Conservation (phyloP, 192 early-diverging fungal species). For the Podila minutissima region DNA sequence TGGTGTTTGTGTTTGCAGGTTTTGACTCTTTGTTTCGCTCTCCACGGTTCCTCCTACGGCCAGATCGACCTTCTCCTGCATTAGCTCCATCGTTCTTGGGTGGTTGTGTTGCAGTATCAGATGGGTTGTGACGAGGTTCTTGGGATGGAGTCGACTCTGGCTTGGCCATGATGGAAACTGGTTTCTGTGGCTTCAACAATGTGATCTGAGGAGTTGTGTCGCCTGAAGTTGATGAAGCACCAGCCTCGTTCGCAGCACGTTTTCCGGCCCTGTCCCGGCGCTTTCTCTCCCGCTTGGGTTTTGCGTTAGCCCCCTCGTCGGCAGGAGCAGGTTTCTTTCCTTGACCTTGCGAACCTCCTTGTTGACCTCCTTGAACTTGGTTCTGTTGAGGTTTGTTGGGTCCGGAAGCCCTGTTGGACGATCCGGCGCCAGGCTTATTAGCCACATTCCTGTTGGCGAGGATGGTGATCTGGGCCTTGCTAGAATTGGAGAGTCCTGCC, state of each 20-base stretch:
- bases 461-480: slow-evolving; percentile 40
- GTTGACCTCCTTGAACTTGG: not conserved
- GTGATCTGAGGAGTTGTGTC: slow-evolving; percentile 28
- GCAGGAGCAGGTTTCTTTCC: not conserved
- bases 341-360: slow-evolving; percentile 2
- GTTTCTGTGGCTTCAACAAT: slow-evolving; percentile 24
- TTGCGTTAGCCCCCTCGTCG: slow-evolving; percentile 9
- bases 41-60: not conserved
- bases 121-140: not conserved
- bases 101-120: not conserved
- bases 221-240: not conserved
- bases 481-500: slow-evolving; percentile 20
- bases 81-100: not conserved
- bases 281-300: slow-evolving; percentile 43
- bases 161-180: not conserved
- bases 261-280: slow-evolving; percentile 36
- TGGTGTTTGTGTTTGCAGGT: not conserved
- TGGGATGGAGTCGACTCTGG: not conserved
- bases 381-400: not conserved
- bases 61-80: not conserved
- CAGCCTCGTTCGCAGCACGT: slow-evolving; percentile 8
- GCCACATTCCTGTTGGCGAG: slow-evolving; percentile 21
- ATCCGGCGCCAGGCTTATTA: slow-evolving; percentile 4
- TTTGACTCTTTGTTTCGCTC: slow-evolving; percentile 11
- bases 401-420: not conserved